A percentile compares a stretch with the other conserved stretches of the same genome.
These are phyloP conservation scores for Podila epigama DNA, from an alignment of 192 early-diverging fungal species.

Conservation along the genomic window DNA sequence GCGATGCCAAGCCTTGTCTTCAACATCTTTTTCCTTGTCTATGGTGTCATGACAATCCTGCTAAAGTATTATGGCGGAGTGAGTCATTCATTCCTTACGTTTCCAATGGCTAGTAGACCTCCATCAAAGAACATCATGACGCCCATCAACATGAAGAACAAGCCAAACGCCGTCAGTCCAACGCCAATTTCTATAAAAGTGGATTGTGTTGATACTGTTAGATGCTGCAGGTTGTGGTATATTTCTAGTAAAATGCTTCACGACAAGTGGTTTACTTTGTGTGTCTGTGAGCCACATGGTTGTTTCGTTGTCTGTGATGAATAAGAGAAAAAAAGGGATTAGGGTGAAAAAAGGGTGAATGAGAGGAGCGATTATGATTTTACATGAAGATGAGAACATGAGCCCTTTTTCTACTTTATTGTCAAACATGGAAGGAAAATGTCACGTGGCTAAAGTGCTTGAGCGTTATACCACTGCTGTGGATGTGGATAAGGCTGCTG, in stretches of 20 bases:
- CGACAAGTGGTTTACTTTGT: conserved; percentile 1
- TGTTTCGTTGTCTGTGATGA: not conserved
- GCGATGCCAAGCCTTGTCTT: no score
- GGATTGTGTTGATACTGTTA: not conserved
- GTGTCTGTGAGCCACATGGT: conserved; percentile 4
- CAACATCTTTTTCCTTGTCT: no score
- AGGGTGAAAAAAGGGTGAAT: not conserved
- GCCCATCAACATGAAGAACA: conserved; percentile 91
- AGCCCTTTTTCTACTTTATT: no score
- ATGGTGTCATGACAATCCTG: no score
- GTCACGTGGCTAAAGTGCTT: no score
- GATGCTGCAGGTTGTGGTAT: no score
- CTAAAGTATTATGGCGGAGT: not conserved
- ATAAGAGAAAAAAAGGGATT: not conserved
- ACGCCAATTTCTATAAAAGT: conserved; percentile 82
- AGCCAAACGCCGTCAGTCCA: conserved; percentile 91
- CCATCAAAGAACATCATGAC: conserved; percentile 96
- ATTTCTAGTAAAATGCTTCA: no score
- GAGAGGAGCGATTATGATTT: not conserved
- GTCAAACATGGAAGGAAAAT: no score
- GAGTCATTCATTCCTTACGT: conserved; percentile 78
- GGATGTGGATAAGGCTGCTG: no score
- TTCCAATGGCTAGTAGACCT: conserved; percentile 95
- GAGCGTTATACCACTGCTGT: no score
- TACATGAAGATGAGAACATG: not conserved